Conservation (phyloP, 768 basidiomycete genomes). For the Boletus pseudopeckii region DNA sequence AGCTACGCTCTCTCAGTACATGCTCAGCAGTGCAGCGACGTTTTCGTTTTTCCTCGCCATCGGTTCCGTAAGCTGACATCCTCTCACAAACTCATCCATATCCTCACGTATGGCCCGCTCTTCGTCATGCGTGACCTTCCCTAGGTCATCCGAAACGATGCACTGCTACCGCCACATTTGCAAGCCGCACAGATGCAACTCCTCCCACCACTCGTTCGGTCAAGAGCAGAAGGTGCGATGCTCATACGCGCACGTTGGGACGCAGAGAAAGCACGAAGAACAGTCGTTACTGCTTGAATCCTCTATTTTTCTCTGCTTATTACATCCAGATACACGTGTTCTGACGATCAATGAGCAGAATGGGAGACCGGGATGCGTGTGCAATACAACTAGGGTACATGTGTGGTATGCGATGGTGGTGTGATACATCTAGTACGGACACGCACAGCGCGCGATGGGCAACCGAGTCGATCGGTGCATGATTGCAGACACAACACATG, state of each 20-base stretch:
- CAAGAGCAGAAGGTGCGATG: constrained; percentile 64
- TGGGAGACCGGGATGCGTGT: constrained; percentile 6
- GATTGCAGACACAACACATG: constrained; percentile 14
- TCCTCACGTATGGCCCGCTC: not conserved
- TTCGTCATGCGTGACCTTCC: not conserved
- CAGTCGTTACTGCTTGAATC: constrained; percentile 10
- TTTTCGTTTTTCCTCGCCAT: constrained; percentile 97
- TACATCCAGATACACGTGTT: constrained; percentile 12
- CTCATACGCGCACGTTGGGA: constrained; percentile 77
- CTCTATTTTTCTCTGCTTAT: not conserved
- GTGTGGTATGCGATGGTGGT: constrained; percentile 11
- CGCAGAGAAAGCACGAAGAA: constrained; percentile 45
- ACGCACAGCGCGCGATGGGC: constrained; percentile 24
- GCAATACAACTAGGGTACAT: constrained; percentile 19
- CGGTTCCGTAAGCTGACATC: constrained; percentile 63
- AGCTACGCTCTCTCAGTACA: constrained; percentile 94
- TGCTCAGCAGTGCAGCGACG: constrained; percentile 96
- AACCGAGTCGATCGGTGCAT: constrained; percentile 20
- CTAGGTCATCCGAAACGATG: constrained; percentile 89
- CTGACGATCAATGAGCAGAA: constrained; percentile 12
- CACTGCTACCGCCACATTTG: constrained; percentile 51
- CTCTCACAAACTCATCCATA: not conserved
- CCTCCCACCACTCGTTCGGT: constrained; percentile 52
- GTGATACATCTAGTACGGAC: constrained; percentile 12
- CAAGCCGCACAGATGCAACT: constrained; percentile 64